Evolutionary conservation across 2,329 filamentous ascomycete species (phyloP), one percentile per base, ranked within the genome.

Genomic region (Fusarium transvaalense): DNA sequence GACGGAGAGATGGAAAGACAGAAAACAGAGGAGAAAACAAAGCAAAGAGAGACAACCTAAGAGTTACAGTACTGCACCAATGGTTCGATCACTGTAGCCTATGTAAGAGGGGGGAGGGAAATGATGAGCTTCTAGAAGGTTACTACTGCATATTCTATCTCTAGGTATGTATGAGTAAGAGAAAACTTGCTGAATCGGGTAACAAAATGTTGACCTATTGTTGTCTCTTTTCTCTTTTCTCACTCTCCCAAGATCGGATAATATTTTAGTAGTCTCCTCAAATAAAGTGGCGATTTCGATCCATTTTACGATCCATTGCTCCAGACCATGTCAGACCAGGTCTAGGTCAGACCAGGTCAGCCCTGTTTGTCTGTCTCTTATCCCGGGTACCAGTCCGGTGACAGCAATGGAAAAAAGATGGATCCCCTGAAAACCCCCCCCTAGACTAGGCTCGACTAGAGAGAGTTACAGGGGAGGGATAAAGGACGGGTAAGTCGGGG

Each of bases 151-250:
- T 45, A 45, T 25, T n/a, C 23, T 27, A 48, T n/a, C n/a, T n/a
- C n/a, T n/a, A n/a, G n/a, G n/a, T n/a, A n/a, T n/a, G 21, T 41
- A 38, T 25, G 10, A n/a, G 4, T 10, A 21, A 21, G 19, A 25
- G 21, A 42, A 17, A 12, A 10, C 29, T 29, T 29, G 10, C 29
- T 29, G 10, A 29, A 29, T 29, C 29, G 29, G 29, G 29, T 29
- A 29, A 29, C 8, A 29, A 29, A 29, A 29, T 29, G 19, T 19
- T 39, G 32, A 25, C 23, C 23, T 25, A 58, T 42, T 42, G 56
- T 69, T 69, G 51, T 70, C 66, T 69, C 66, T 69, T 69, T 56
- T 68, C 66, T 70, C 66, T 67, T 69, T 21, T 25, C 39, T 42
- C 29, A 7, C 29, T 29, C 29, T 29, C 29, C 8, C 9, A 29